phyloP scores from a whole-genome alignment of 2,329 filamentous ascomycete genomes.

The Didymellaceae sp. region DNA sequence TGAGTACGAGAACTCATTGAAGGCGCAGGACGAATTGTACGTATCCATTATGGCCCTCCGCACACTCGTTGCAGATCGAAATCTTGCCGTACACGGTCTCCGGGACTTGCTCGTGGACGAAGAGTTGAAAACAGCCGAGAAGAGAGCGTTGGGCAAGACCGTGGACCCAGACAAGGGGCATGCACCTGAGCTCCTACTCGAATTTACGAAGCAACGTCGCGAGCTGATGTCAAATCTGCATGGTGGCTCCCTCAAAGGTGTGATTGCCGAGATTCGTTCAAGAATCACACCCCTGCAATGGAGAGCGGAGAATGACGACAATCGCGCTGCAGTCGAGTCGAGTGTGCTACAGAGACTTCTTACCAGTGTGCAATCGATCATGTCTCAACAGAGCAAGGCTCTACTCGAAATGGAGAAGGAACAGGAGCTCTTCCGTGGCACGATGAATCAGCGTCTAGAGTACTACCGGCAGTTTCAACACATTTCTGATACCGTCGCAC shows the following conservation, averaged over 20 bases:
- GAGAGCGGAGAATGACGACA: slow-evolving; percentile 61
- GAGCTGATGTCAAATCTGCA: slow-evolving; percentile 58
- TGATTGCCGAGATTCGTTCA: slow-evolving; percentile 72
- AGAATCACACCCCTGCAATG: slow-evolving; percentile 66
- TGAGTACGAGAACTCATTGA: slow-evolving; percentile 87
- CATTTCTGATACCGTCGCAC: slow-evolving; percentile 85
- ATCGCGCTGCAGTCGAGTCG: slow-evolving; percentile 67
- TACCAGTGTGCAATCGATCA: slow-evolving; percentile 61
- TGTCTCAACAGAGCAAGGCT: slow-evolving; percentile 60
- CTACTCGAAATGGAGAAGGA: slow-evolving; percentile 68
- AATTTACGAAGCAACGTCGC: slow-evolving; percentile 59
- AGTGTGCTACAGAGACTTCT: slow-evolving; percentile 70
- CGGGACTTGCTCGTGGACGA: slow-evolving; percentile 76
- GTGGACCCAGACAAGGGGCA: slow-evolving; percentile 63
- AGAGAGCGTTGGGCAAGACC: slow-evolving; percentile 65
- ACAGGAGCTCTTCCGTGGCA: slow-evolving; percentile 73
- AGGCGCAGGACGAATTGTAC: slow-evolving; percentile 86
- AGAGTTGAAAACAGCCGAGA: slow-evolving; percentile 70
- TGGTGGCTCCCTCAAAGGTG: slow-evolving; percentile 71
- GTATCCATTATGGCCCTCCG: slow-evolving; percentile 82
- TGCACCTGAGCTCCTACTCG: slow-evolving; percentile 69
- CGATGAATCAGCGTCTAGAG: slow-evolving; percentile 85
- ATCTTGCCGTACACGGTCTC: slow-evolving; percentile 76
- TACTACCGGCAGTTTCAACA: slow-evolving; percentile 90
- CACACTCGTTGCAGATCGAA: slow-evolving; percentile 78